Percentiles rank a stretch among this genome's conserved stretches.
These are phyloP conservation scores for Euphorbia celastroides DNA, from an alignment of 441 rosid species.

Conservation along the genomic window DNA sequence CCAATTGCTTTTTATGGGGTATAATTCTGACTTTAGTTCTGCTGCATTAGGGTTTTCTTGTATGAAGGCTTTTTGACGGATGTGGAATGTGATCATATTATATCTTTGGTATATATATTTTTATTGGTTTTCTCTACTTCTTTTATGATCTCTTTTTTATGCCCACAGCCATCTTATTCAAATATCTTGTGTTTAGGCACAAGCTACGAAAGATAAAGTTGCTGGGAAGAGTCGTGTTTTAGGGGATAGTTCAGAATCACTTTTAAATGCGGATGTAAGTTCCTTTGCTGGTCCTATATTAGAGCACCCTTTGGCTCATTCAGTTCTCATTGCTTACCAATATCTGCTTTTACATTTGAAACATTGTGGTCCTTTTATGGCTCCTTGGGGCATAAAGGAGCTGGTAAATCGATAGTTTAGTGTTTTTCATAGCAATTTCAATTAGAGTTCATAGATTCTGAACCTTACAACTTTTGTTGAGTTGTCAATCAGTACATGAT, in stretches of 20 bases:
- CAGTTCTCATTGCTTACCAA: neutral
- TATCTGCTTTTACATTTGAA: neutral
- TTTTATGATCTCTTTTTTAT: neutral
- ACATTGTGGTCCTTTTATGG: neutral
- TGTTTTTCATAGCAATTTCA: neutral
- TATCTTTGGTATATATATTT: slow-evolving; percentile 43
- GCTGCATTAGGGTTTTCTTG: slow-evolving; percentile 59
- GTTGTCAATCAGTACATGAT: neutral
- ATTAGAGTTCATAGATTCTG: neutral
- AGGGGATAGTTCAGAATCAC: slow-evolving; percentile 31
- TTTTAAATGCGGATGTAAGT: slow-evolving; percentile 41
- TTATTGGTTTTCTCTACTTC: neutral
- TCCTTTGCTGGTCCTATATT: neutral
- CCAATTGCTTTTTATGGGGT: slow-evolving; percentile 4
- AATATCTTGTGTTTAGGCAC: slow-evolving; percentile 34
- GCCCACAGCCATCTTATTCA: slow-evolving; percentile 6
- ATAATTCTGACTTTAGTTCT: slow-evolving; percentile 25
- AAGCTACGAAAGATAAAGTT: slow-evolving; percentile 22
- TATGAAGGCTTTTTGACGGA: slow-evolving; percentile 59
- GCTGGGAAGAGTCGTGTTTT: slow-evolving; percentile 23
- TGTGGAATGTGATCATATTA: slow-evolving; percentile 79
- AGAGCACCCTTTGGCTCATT: neutral
- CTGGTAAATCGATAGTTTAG: neutral
- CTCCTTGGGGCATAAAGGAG: neutral
- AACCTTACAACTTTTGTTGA: neutral